Evolutionary conservation across 2,329 filamentous ascomycete species (phyloP), one percentile per base, ranked within the genome.

Genomic region (Paecilomyces sp.): DNA sequence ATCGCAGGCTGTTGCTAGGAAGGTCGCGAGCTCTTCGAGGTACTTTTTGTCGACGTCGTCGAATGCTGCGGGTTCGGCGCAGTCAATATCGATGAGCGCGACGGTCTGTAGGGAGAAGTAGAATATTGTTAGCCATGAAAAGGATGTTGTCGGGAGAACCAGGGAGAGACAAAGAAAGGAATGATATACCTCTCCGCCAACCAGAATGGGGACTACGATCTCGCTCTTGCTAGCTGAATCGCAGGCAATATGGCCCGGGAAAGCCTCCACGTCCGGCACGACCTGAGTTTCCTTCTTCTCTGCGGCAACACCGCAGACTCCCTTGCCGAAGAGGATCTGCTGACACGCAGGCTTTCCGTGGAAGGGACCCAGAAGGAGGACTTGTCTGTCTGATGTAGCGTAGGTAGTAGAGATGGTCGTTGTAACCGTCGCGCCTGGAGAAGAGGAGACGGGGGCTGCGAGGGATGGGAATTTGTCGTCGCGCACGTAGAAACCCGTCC

Each of bases 191-290:
- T 71, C 71, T 41, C 62, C 67, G 52, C 61, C 61, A 28, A 66
- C 63, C 56, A 78, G 53, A 66, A 81, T 74, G 36, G 79, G 79
- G 53, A 81, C 78, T 13, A 81, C 79, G 66, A 81, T 78, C 68
- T 81, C 79, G 70, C 79, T 81, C 61, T 71, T 70, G 62, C 74
- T 80, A 41, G 78, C 77, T 11, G 74, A 75, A 64, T 81, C 79
- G 64, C 79, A 81, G 11, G 79, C 77, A 69, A 81, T 81, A 68
- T 81, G 79, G 2, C 79, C 78, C 11, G 77, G 75, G 62, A 79
- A 80, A 6, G 67, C 60, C 47, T 70, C 55, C 55, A 80, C 77
- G 60, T 81, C 78, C 0, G 69, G 65, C n/a, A 81, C 77, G 11
- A 79, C 56, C 2, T 78, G 64, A 0, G 74, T 77, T 65, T 74